Base-by-base conservation (phyloP, 352 stramenopile species). In the Pythium dissotocum region DNA sequence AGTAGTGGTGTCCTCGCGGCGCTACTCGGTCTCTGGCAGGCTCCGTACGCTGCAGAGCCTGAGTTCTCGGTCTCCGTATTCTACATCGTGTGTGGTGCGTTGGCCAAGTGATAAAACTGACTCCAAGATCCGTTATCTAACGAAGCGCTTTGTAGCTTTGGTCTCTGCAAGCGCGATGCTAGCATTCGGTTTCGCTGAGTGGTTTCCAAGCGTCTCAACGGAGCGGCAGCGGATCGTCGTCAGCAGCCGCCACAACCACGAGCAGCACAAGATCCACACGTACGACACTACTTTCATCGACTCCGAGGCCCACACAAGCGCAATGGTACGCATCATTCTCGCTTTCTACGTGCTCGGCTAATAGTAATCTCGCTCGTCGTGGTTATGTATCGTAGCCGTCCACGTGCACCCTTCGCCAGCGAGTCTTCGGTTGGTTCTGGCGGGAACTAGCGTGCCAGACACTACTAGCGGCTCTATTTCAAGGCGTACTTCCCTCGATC, bases 1-100 rank as follows among this genome's bases (percentile, higher is more conserved):
- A 61, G 90, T 6, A 92, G 84, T 54, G 84, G 82, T 10, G 82
- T 80, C 0, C 62, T 90, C 5, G 82, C 80, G 1, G 84, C 74
- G 5, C 59, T 92, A 24, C 61, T 92, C 26, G 84, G 82, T 14
- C 63, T 92, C 24, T 63, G 82, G 7, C 84, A 92, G 51, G 70
- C 80, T n/a, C 82, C 84, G 7, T 85, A 84, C 61, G 69, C 71
- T 14, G 63, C 65, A 7, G 59, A 46, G 8, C 73, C 81, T 59
- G 69, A 67, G 21, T 89, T 90, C 53, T 87, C 82, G 7, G 81
- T 92, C 33, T 76, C 69, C 8, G 59, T 54, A 0, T 90, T 88
- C 57, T 92, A 89, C 62, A 56, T 84, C 49, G 67, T 78, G 21
- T 83, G 79, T 54, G 82, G 83, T 90, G 58, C 13, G 72, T 74